Evolutionary conservation across 768 basidiomycete species (phyloP).

Genomic region (Sporobolomyces phaffii): DNA sequence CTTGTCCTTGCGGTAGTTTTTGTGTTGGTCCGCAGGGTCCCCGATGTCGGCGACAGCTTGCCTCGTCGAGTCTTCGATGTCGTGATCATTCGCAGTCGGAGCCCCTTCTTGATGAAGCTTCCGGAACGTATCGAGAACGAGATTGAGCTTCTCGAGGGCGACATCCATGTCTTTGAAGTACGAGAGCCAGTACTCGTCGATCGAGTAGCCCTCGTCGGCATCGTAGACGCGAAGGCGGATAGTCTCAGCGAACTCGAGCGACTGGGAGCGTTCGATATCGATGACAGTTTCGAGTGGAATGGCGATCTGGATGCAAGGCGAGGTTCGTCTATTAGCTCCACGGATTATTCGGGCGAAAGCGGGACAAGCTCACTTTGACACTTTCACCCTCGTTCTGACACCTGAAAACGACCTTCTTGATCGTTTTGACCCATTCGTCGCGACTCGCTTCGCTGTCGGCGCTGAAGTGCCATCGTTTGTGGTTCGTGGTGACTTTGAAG

Average conservation of each 20-base stretch:
- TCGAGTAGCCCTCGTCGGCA: conserved; percentile 58
- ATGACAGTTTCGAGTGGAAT: conserved; percentile 85
- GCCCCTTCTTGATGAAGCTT: conserved; percentile 17
- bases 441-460: conserved; percentile 76
- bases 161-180: conserved; percentile 77
- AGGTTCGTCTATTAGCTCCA: not conserved
- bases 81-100: not conserved
- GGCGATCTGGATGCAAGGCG: conserved; percentile 58
- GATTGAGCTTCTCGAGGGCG: conserved; percentile 74
- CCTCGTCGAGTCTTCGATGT: conserved; percentile 25
- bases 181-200: conserved; percentile 69
- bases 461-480: conserved; percentile 63
- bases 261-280: conserved; percentile 78
- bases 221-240: conserved; percentile 84
- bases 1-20: not conserved
- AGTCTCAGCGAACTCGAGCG: conserved; percentile 84
- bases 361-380: conserved; percentile 57
- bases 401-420: conserved; percentile 87
- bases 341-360: not conserved
- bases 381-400: conserved; percentile 93
- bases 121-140: conserved; percentile 56
- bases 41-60: not conserved
- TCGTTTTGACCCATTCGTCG: conserved; percentile 92
- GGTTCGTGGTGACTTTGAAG: conserved; percentile 75
- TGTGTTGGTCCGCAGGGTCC: conserved; percentile 21